Evolutionary conservation across 2,329 filamentous ascomycete species (phyloP), one percentile per base, ranked within the genome.

Genomic region (Neonectria neomacrospora): DNA sequence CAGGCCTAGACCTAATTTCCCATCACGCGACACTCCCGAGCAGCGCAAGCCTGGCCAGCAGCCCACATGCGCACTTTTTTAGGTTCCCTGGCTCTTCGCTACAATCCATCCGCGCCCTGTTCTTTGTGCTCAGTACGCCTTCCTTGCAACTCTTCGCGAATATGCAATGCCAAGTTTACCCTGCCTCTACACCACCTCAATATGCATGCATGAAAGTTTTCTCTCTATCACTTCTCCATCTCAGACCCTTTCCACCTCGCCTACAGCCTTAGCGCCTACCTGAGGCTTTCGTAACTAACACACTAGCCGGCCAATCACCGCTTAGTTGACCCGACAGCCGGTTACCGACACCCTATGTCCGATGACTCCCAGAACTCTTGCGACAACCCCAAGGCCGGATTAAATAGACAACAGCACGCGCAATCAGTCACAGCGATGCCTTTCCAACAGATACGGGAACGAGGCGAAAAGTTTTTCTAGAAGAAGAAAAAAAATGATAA

Each of bases 251-350:
- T 32, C 48, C 16, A 20, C 32, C 9, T 26, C 32, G 37, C 30
- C 48, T 32, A 50, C 20, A 18, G 32, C 30, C 26, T 63, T 55
- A 48, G 45, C 51, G 48, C 39, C 58, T 58, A 23, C 42, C 18
- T 26, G 20, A 48, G 23, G 10, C 50, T 41, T 61, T 54, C 47
- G 51, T 39, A 62, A 65, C 54, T 65, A 55, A 62, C 56, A 28
- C 51, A 60, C 54, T 59, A 63, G 65, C 58, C 55, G 60, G 59
- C 71, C 71, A 73, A 73, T 73, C 71, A 72, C 50, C 61, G 59
- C 63, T 70, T 72, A 70, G 71, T 58, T 61, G 58, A 54, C 63
- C 71, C 71, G 71, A 73, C 44, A 73, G 61, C 71, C 71, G 71
- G 59, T 48, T 42, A 59, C 71, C 71, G 70, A 73, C 61, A 73